Conservation (phyloP, 2,329 filamentous ascomycete species). For the Sodiomyces alkalinus region DNA sequence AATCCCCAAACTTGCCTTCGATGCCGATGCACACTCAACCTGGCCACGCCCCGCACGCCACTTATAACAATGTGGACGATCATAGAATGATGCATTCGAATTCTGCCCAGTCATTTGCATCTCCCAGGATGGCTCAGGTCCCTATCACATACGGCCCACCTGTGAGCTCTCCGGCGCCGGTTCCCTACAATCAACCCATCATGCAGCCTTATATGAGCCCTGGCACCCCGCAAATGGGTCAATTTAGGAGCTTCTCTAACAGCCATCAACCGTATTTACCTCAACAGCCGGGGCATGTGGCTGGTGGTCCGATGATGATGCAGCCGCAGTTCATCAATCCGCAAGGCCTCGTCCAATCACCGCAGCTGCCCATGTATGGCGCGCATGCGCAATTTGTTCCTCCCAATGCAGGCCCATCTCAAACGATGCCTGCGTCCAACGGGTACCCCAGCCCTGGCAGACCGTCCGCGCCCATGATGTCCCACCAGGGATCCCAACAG, state of each 20-base stretch:
- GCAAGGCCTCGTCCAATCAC: slow-evolving; percentile 52
- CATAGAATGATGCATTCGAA: slow-evolving; percentile 82
- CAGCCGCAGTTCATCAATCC: slow-evolving; percentile 61
- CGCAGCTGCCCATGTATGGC: slow-evolving; percentile 71
- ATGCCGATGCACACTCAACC: slow-evolving; percentile 67
- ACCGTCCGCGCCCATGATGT: slow-evolving; percentile 76
- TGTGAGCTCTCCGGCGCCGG: slow-evolving; percentile 53
- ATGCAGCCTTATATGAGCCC: slow-evolving; percentile 57
- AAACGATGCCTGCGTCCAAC: slow-evolving; percentile 48
- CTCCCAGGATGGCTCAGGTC: slow-evolving; percentile 59
- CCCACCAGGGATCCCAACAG: slow-evolving; percentile 84
- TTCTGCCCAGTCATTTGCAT: slow-evolving; percentile 72
- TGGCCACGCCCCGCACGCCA: slow-evolving; percentile 45
- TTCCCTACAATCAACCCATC: slow-evolving; percentile 58
- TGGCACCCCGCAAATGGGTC: slow-evolving; percentile 53
- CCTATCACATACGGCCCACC: slow-evolving; percentile 54
- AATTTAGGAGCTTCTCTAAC: slow-evolving; percentile 56
- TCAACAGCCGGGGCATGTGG: slow-evolving; percentile 55
- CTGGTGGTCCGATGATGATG: slow-evolving; percentile 65
- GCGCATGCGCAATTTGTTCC: slow-evolving; percentile 49
- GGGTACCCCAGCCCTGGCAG: slow-evolving; percentile 84
- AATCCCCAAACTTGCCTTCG: slow-evolving; percentile 60
- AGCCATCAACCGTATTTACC: slow-evolving; percentile 59
- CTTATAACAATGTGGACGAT: slow-evolving; percentile 62
- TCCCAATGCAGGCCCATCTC: slow-evolving; percentile 35